Evolutionary conservation across 192 early-diverging fungal genomes (phyloP).

Genomic region (Gamsiella multidivaricata): DNA sequence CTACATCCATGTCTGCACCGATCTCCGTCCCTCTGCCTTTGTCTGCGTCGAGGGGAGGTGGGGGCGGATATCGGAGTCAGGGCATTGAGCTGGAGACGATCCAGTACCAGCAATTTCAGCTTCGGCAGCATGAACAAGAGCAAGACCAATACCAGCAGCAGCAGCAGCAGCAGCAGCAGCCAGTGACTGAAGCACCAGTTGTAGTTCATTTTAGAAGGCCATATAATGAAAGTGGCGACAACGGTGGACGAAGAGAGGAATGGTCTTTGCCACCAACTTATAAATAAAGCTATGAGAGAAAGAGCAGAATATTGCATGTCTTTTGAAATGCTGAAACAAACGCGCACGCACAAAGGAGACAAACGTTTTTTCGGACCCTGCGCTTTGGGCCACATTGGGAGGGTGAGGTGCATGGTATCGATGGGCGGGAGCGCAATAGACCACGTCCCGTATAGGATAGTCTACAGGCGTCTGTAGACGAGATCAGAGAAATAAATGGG

Average conservation of each 20-base stretch:
- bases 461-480: too few relatives aligned
- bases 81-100: conserved; percentile 2
- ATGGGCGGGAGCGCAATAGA: too few relatives aligned
- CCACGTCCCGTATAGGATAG: too few relatives aligned
- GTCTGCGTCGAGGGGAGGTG: conserved; percentile 21
- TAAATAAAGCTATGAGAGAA: too few relatives aligned
- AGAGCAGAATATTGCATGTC: too few relatives aligned
- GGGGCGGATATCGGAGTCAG: conserved; percentile 12
- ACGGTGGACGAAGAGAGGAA: not conserved
- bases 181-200: too few relatives aligned
- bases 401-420: too few relatives aligned
- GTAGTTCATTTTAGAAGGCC: not conserved
- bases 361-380: too few relatives aligned
- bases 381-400: too few relatives aligned
- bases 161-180: not conserved
- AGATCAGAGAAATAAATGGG: too few relatives aligned
- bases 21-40: not conserved
- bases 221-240: not conserved
- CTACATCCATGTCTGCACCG: not conserved
- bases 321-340: too few relatives aligned
- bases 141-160: not conserved
- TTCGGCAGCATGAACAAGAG: not conserved
- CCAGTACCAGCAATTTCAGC: not conserved
- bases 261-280: conserved; percentile 1
- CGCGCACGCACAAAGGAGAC: too few relatives aligned